A percentile compares a stretch with the other conserved stretches of the same genome.
These are phyloP conservation scores for Linderniella brevidens DNA, from an alignment of 257 asterid genomes.

Conservation along the genomic window DNA sequence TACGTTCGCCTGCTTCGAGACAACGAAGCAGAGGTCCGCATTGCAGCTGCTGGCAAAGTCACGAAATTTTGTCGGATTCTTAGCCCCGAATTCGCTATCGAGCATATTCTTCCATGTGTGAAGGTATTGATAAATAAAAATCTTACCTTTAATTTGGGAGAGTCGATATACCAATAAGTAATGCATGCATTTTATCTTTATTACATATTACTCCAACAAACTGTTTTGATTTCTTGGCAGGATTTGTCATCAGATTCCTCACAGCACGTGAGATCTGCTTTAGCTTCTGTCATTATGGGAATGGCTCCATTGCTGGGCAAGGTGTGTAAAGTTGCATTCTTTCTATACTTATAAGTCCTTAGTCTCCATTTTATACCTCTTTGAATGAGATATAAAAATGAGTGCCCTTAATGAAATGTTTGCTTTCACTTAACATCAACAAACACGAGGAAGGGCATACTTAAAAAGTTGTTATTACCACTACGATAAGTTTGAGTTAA, in stretches of 20 bases:
- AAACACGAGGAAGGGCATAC: too few relatives aligned
- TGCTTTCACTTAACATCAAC: too few relatives aligned
- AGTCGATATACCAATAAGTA: too few relatives aligned
- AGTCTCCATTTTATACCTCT: too few relatives aligned
- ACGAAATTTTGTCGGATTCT: constrained; percentile 76
- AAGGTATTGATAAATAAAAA: constrained; percentile 27
- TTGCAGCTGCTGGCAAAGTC: constrained; percentile 90
- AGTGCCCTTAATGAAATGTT: too few relatives aligned
- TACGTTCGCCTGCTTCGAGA: constrained; percentile 84
- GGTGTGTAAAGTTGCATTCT: constrained; percentile 19
- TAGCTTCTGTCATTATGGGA: constrained; percentile 97
- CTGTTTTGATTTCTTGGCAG: constrained; percentile 22
- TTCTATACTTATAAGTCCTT: neutral
- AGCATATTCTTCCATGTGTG: constrained; percentile 84
- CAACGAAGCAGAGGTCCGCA: constrained; percentile 83
- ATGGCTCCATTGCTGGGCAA: constrained; percentile 95
- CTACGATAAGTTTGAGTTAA: too few relatives aligned
- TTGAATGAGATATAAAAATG: too few relatives aligned
- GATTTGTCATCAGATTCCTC: constrained; percentile 95
- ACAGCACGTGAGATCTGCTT: constrained; percentile 90
- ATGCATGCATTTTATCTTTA: too few relatives aligned
- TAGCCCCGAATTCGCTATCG: constrained; percentile 60
- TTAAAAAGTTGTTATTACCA: too few relatives aligned
- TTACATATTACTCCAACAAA: too few relatives aligned
- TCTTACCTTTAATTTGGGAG: too few relatives aligned